Base-by-base conservation (phyloP, 306 rosid genomes). In the Prunus armeniaca region DNA sequence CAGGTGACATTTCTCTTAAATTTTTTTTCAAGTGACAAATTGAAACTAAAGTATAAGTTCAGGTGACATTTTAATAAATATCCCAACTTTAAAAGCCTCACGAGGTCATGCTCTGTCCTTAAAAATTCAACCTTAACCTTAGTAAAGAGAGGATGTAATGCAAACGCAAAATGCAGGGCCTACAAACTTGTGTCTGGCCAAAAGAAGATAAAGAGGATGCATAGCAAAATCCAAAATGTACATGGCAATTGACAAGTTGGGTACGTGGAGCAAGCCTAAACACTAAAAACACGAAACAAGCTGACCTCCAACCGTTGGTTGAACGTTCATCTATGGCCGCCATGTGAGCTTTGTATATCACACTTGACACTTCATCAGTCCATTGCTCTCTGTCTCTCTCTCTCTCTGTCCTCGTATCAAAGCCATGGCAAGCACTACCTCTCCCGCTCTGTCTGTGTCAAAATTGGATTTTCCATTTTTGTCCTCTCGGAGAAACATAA, bases 381-480 rank as follows among this genome's bases (percentile, higher is more conserved):
- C 64, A 58, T 58, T 58, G 47, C 73, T 50, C 77, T 47, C 58
- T 41, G 18, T 54, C 56, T 51, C 9, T 51, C 20, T 17, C 61
- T 55, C 27, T 9, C 56, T 51, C 72, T 62, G 45, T 28, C 30
- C 10, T 32, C 27, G 30, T 24, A 50, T 43, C 34, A 25, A 19
- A 67, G 34, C 49, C 56, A 87, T 87, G 90, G 82, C 81, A 46
- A 70, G 9, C 80, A 58, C 77, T 19, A 72, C 32, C 24, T 72
- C 83, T 69, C 51, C 76, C 2, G 15, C 79, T 46, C 49, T 69
- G 52, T 75, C 86, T 3, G 63, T 80, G 28, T 68, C 80, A 78
- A 82, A 76, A 65, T 49, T 71, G 27, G 62, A 75, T 34, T 69
- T 38, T 19, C 73, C 83, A 28, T 38, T 70, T 10, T 19, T 49